These are phyloP conservation scores for Evansstolkia leycettana DNA, from an alignment of 495 filamentous ascomycete species.

Conservation along the genomic window DNA sequence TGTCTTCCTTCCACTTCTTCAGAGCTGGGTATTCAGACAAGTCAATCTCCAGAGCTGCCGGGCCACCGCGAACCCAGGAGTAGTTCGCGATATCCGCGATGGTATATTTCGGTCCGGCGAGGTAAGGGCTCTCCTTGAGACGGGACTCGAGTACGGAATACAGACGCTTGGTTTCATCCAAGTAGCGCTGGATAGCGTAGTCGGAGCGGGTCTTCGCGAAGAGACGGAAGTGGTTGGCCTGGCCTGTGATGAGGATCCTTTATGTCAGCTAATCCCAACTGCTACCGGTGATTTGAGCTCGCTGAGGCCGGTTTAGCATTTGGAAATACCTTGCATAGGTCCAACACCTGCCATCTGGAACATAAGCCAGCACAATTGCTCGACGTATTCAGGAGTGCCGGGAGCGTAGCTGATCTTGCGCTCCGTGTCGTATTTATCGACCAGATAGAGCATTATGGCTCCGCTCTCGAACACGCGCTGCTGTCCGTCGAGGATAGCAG, in stretches of 20 bases:
- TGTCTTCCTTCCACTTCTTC: slow-evolving; percentile 20
- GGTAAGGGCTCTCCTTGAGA: slow-evolving; percentile 28
- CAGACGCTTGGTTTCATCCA: slow-evolving; percentile 25
- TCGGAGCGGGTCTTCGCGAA: slow-evolving; percentile 25
- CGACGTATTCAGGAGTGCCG: slow-evolving; percentile 28
- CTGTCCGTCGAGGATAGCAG: slow-evolving; percentile 42
- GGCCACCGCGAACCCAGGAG: slow-evolving; percentile 18
- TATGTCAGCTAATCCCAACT: background rate
- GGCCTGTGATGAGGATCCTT: slow-evolving; percentile 12
- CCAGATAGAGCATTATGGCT: slow-evolving; percentile 36
- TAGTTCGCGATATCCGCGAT: slow-evolving; percentile 32
- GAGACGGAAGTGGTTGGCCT: slow-evolving; percentile 30
- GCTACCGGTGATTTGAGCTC: too few relatives aligned
- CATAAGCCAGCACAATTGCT: slow-evolving; percentile 33
- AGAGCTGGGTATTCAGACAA: slow-evolving; percentile 24
- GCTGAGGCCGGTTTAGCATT: too few relatives aligned
- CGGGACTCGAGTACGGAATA: slow-evolving; percentile 30
- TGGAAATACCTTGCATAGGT: slow-evolving; percentile 30
- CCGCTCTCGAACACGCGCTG: slow-evolving; percentile 36
- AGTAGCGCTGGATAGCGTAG: slow-evolving; percentile 28
- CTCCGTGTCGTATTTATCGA: slow-evolving; percentile 32
- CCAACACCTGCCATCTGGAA: slow-evolving; percentile 31
- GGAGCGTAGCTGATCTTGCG: slow-evolving; percentile 30
- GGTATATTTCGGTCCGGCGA: slow-evolving; percentile 27
- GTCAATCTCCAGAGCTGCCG: slow-evolving; percentile 15